Base-by-base conservation (phyloP, 441 rosid genomes). In the Erodium texanum region DNA sequence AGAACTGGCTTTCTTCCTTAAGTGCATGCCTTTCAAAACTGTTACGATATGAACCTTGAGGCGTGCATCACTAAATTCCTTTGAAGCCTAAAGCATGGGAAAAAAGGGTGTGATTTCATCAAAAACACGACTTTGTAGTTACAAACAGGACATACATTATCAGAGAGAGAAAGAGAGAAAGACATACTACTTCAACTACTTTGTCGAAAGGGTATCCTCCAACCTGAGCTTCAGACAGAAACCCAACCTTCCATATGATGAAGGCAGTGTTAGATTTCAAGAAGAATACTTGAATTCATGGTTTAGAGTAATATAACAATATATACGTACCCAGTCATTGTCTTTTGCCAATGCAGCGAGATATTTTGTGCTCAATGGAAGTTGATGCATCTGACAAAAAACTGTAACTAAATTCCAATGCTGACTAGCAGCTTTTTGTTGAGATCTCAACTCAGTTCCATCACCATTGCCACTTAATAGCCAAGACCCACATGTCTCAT, bases 401-500 rank as follows among this genome's bases (percentile, higher is more conserved):
- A 81, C 78, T 61, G 92, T 83, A 78, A 95, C 99, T 77, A 95
- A 83, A 86, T 83, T 89, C 99, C 99, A 95, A 76, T 68, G 81
- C 78, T 84, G 90, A 77, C 99, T 90, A 66, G 90, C 92, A 76
- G 88, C 88, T 79, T 92, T 87, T 76, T 95, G 99, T 73, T 83
- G 89, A 72, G 87, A 83, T 76, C 99, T 85, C 77, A 92, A 74
- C 77, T 89, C 96, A 69, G 84, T 76, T 64, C 99, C 99, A 78
- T 92, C 88, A 73, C 98, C 96, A 80, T 75, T 81, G 62, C 99
- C 98, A 80, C 86, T 87, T 69, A 82, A 83, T 66, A 92, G 83
- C 99, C 99, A 95, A 81, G 81, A 86, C 66, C 99, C 99, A 79
- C 98, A 87, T 59, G 99, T 87, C 64, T 83, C 92, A 67, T 86